Evolutionary conservation across 1,284 basidiomycete species (phyloP).

Genomic region (Kwoniella shivajii): DNA sequence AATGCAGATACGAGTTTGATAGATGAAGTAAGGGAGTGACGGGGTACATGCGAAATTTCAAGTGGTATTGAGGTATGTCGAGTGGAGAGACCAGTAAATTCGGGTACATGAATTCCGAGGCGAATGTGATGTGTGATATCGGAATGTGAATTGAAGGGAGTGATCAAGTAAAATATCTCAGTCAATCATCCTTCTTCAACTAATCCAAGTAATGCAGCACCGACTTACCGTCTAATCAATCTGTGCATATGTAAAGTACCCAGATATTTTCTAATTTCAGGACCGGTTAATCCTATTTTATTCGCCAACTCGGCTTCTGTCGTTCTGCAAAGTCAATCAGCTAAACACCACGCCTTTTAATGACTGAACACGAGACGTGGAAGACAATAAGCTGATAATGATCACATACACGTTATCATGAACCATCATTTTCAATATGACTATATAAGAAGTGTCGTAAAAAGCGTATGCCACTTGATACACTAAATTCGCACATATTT

Average conservation of each 20-base stretch:
- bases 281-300: conserved; percentile 82
- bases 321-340: conserved; percentile 32
- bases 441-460: conserved; percentile 88
- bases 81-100: too few species aligned
- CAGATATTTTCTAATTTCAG: conserved; percentile 90
- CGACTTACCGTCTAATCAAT: conserved; percentile 76
- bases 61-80: too few species aligned
- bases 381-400: background rate
- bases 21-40: too few species aligned
- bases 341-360: background rate
- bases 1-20: too few species aligned
- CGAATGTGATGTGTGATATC: too few species aligned
- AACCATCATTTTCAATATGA: conserved; percentile 90
- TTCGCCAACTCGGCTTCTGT: conserved; percentile 69
- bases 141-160: too few species aligned
- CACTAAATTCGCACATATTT: conserved; percentile 62
- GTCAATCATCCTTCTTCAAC: too few species aligned
- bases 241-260: conserved; percentile 82
- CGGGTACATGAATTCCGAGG: too few species aligned
- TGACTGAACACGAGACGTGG: too few species aligned
- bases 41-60: too few species aligned
- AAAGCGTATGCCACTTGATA: conserved; percentile 91
- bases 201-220: too few species aligned
- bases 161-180: too few species aligned
- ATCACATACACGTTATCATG: conserved; percentile 86